These are phyloP conservation scores for Sugiyamaella boreocaroliniensis DNA, from an alignment of 805 yeast genomes.

Conservation along the genomic window DNA sequence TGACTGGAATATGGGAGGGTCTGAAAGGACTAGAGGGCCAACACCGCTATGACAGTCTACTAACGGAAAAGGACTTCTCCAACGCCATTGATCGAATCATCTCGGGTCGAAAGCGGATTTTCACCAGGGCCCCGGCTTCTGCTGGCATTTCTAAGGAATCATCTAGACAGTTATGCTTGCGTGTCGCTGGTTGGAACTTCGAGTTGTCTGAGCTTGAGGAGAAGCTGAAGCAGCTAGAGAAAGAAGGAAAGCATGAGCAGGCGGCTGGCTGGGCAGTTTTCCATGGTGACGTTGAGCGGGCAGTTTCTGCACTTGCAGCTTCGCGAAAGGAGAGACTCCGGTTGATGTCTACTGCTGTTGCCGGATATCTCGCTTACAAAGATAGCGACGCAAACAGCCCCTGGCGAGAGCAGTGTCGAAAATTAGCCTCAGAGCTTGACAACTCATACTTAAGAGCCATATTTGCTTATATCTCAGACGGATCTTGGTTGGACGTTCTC, in stretches of 20 bases:
- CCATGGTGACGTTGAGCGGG: slow-evolving; percentile 77
- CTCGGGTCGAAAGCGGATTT: slow-evolving; percentile 32
- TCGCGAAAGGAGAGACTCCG: slow-evolving; percentile 64
- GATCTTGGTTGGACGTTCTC: slow-evolving; percentile 93
- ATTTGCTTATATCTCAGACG: slow-evolving; percentile 88
- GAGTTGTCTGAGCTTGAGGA: slow-evolving; percentile 68
- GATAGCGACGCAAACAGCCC: slow-evolving; percentile 53
- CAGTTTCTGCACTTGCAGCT: slow-evolving; percentile 71
- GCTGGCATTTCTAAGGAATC: slow-evolving; percentile 44
- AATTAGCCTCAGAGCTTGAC: slow-evolving; percentile 78
- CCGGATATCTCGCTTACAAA: slow-evolving; percentile 73
- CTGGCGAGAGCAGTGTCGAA: slow-evolving; percentile 91
- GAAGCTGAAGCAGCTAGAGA: slow-evolving; percentile 50
- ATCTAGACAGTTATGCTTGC: slow-evolving; percentile 71
- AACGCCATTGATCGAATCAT: slow-evolving; percentile 50
- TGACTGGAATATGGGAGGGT: slow-evolving; percentile 80
- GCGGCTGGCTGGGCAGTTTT: slow-evolving; percentile 99
- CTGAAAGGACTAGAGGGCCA: slow-evolving; percentile 19
- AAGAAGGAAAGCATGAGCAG: slow-evolving; percentile 60
- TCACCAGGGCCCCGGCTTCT: slow-evolving; percentile 21
- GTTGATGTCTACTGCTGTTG: slow-evolving; percentile 87
- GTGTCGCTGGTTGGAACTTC: slow-evolving; percentile 87
- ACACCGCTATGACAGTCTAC: slow-evolving; percentile 14
- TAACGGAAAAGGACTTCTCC: slow-evolving; percentile 39
- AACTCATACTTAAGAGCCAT: slow-evolving; percentile 87